phyloP scores from a whole-genome alignment of 805 yeast species.

The Ogataea glucozyma region DNA sequence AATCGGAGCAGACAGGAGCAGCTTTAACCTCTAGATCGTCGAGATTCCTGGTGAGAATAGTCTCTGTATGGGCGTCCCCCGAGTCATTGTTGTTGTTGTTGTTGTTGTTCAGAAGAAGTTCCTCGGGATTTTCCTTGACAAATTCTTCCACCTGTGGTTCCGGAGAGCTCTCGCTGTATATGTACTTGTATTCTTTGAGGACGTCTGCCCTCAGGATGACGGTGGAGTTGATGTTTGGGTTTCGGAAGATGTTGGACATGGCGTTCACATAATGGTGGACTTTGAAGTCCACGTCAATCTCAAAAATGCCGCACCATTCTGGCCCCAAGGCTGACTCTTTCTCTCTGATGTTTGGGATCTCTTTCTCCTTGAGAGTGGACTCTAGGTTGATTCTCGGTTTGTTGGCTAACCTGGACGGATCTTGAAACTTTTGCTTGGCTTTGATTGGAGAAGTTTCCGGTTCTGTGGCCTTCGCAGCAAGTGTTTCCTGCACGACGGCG shows the following conservation, averaged over 20 bases:
- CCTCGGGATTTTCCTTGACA: slow-evolving; percentile 36
- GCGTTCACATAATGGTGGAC: slow-evolving; percentile 67
- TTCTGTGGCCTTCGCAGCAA: not conserved
- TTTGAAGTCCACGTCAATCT: slow-evolving; percentile 48
- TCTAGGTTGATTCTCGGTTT: slow-evolving; percentile 19
- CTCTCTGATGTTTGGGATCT: slow-evolving; percentile 41
- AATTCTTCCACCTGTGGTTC: slow-evolving; percentile 29
- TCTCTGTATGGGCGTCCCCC: slow-evolving; percentile 17
- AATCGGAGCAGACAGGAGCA: slow-evolving; percentile 34
- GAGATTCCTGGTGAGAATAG: slow-evolving; percentile 31
- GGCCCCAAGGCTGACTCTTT: slow-evolving; percentile 51
- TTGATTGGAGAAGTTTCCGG: not conserved
- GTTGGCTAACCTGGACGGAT: slow-evolving; percentile 5
- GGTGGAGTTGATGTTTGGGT: slow-evolving; percentile 90
- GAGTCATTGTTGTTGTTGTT: not conserved
- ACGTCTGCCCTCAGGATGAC: slow-evolving; percentile 89
- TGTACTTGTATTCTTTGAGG: slow-evolving; percentile 50
- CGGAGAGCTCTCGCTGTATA: slow-evolving; percentile 33
- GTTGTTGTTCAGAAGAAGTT: slow-evolving; percentile 28
- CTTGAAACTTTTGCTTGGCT: slow-evolving; percentile 2
- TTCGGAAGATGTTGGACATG: slow-evolving; percentile 73
- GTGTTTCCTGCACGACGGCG: no score
- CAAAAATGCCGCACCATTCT: slow-evolving; percentile 63
- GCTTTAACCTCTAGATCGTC: slow-evolving; percentile 44
- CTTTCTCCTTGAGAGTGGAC: slow-evolving; percentile 29